Percentiles rank a stretch among this genome's conserved stretches.
phyloP scores from a whole-genome alignment of 2,329 filamentous ascomycete species.

The Cryoendolithus antarcticus region DNA sequence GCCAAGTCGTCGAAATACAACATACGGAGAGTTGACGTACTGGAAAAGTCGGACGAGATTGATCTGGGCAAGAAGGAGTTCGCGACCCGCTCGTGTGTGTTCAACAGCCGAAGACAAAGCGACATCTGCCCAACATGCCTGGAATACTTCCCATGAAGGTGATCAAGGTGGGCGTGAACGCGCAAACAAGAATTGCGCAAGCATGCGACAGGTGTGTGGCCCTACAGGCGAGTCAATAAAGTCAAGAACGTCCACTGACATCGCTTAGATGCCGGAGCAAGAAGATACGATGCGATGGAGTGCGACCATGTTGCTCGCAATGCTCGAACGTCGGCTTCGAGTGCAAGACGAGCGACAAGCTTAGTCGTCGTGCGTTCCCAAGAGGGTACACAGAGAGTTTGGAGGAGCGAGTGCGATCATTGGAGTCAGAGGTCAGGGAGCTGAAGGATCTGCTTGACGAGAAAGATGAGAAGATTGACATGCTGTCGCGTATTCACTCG shows the following conservation, averaged over 20 bases:
- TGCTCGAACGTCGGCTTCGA: slow-evolving; percentile 96
- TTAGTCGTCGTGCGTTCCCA: slow-evolving; percentile 87
- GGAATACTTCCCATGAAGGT: slow-evolving; percentile 99
- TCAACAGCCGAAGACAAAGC: no score
- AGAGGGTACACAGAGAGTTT: slow-evolving; percentile 93
- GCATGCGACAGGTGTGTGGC: slow-evolving; percentile 48
- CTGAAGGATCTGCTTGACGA: slow-evolving; percentile 85
- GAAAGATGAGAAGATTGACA: slow-evolving; percentile 97
- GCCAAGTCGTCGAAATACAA: no score
- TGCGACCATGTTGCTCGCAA: slow-evolving; percentile 87
- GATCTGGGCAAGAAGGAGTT: no score
- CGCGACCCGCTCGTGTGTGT: no score
- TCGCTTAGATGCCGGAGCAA: slow-evolving; percentile 65
- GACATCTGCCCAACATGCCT: slow-evolving; percentile 55
- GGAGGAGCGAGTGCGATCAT: slow-evolving; percentile 74
- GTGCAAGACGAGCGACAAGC: slow-evolving; percentile 95
- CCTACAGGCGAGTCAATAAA: neutral
- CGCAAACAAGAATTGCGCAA: slow-evolving; percentile 89
- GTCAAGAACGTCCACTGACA: neutral
- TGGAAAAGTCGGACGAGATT: no score
- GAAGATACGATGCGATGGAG: slow-evolving; percentile 94
- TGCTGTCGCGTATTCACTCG: slow-evolving; percentile 78
- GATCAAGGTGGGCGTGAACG: slow-evolving; percentile 87
- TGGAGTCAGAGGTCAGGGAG: slow-evolving; percentile 78
- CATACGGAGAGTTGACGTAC: no score